Evolutionary conservation across 371 early-diverging fungal species (phyloP).

Genomic region (Mucor ambiguus): DNA sequence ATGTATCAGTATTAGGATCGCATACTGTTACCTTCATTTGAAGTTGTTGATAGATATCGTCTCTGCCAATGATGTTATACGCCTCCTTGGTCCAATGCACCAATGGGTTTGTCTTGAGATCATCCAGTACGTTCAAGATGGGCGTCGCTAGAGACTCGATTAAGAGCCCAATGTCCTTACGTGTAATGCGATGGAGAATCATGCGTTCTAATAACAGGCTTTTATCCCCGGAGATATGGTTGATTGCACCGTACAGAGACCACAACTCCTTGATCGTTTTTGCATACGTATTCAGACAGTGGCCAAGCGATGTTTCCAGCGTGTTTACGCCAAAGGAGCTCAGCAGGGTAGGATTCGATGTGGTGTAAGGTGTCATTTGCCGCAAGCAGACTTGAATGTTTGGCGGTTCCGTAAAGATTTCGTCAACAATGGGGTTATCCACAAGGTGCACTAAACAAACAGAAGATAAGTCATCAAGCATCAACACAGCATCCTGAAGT

Average conservation of each 20-base stretch:
- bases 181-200: conserved; percentile 29
- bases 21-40: conserved; percentile 7
- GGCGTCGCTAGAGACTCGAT: conserved; percentile 51
- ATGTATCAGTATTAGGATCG: conserved; percentile 21
- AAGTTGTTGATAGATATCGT: conserved; percentile 64
- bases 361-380: conserved; percentile 15
- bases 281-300: conserved; percentile 22
- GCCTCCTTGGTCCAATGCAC: conserved; percentile 45
- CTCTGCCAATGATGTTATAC: conserved; percentile 57
- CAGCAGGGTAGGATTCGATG: conserved; percentile 18
- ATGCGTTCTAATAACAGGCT: conserved; percentile 35
- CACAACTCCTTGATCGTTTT: conserved; percentile 21
- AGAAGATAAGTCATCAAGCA: too few relatives aligned
- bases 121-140: conserved; percentile 44
- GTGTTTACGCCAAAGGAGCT: conserved; percentile 25
- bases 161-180: conserved; percentile 45
- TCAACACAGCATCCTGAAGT: neutral
- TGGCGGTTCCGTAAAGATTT: conserved; percentile 6
- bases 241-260: conserved; percentile 25
- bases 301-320: conserved; percentile 9
- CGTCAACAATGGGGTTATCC: neutral
- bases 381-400: conserved; percentile 24
- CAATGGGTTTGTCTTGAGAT: conserved; percentile 42
- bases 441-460: conserved; percentile 13
- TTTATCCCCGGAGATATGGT: conserved; percentile 15